Evolutionary conservation across 2,329 filamentous ascomycete species (phyloP).

Genomic region (Magnaporthales sp.): DNA sequence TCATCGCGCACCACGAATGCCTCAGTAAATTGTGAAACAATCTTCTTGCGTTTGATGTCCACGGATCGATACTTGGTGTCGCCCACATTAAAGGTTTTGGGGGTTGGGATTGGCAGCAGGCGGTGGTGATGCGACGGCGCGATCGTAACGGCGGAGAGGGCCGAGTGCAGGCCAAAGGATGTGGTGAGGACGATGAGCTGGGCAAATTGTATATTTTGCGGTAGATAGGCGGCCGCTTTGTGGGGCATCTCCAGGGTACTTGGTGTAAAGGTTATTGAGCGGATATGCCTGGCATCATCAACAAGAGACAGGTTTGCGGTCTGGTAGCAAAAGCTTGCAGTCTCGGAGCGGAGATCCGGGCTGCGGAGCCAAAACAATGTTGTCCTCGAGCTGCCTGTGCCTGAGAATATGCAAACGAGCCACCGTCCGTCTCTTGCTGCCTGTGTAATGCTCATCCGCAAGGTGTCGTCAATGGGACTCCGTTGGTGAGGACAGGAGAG

Average conservation of each 20-base stretch:
- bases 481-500: slow-evolving; percentile 37
- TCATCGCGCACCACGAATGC: slow-evolving; percentile 26
- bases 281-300: background rate
- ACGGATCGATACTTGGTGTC: background rate
- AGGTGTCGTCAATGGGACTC: slow-evolving; percentile 23
- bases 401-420: slow-evolving; percentile 17
- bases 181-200: slow-evolving; percentile 10
- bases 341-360: slow-evolving; percentile 6
- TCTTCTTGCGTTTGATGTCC: slow-evolving; percentile 7
- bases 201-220: slow-evolving; percentile 6
- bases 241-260: background rate
- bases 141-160: slow-evolving; percentile 7
- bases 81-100: background rate
- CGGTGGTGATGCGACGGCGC: background rate
- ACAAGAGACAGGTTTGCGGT: slow-evolving; percentile 8
- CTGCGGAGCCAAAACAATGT: slow-evolving; percentile 17
- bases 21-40: slow-evolving; percentile 15
- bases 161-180: slow-evolving; percentile 10
- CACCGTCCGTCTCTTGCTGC: slow-evolving; percentile 14
- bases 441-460: slow-evolving; percentile 29
- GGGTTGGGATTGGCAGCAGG: background rate
- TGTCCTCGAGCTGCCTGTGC: slow-evolving; percentile 11
- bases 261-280: background rate
- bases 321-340: slow-evolving; percentile 14
- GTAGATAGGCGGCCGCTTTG: background rate